Conservation (phyloP, 1,284 basidiomycete species). For the Ustilago bromivora region DNA sequence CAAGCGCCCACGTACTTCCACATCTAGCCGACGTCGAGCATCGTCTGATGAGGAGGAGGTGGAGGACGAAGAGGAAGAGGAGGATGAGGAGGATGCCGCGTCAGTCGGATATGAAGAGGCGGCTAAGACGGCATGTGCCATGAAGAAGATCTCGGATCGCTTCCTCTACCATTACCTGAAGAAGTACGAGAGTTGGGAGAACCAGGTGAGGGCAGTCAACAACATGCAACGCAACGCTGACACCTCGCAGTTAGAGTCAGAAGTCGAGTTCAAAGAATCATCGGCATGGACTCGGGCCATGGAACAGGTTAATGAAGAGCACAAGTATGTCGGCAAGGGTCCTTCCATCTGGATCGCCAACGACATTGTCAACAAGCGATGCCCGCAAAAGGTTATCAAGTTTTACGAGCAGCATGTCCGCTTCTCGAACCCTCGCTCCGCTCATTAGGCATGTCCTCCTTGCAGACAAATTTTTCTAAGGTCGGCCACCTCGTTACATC, state of each 20-base stretch:
- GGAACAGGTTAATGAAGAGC: conserved; percentile 5
- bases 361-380: conserved; percentile 33
- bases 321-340: conserved; percentile 8
- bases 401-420: conserved; percentile 52
- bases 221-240: conserved; percentile 43
- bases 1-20: conserved; percentile 18
- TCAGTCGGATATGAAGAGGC: neutral
- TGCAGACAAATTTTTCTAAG: neutral
- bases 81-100: neutral
- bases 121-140: conserved; percentile 3
- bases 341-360: conserved; percentile 44
- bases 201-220: conserved; percentile 25
- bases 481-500: no score
- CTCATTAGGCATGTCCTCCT: neutral
- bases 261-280: conserved; percentile 30
- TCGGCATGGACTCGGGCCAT: conserved; percentile 15
- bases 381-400: conserved; percentile 54
- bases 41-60: conserved; percentile 12
- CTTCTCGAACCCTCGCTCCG: conserved; percentile 29
- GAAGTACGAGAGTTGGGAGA: conserved; percentile 31
- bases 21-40: conserved; percentile 10
- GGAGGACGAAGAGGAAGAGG: conserved; percentile 3
- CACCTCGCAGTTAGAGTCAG: conserved; percentile 29
- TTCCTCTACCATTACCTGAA: conserved; percentile 31
- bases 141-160: conserved; percentile 20